Conservation (phyloP, 73 alveolate genomes). For the Paramecium pentaurelia region DNA sequence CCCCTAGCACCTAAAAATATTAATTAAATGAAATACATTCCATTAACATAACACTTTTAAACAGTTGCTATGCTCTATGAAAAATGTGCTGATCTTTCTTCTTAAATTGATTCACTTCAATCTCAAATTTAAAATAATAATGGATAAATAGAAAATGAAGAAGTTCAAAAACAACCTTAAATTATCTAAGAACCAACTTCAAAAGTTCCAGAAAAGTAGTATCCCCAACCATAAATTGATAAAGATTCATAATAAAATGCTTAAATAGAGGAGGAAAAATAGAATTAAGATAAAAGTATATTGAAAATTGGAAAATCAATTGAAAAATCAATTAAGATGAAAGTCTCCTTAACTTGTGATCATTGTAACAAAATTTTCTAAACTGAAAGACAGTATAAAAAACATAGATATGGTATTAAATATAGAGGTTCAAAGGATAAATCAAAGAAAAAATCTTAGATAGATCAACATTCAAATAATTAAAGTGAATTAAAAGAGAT, state of each 20-base stretch:
- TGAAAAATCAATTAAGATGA: not conserved
- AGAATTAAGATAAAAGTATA: not conserved
- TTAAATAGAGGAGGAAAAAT: not conserved
- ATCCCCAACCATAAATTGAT: not conserved
- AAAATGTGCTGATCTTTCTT: constrained; percentile 4
- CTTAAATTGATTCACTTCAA: not conserved
- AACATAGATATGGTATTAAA: not conserved
- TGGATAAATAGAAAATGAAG: not conserved
- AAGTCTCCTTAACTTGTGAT: not conserved
- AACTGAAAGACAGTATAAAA: not conserved
- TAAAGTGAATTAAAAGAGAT: not conserved
- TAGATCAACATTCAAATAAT: not conserved
- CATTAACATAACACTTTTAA: not conserved
- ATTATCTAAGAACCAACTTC: not conserved
- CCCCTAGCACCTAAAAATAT: not conserved
- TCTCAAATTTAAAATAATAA: not conserved
- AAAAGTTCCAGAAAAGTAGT: not conserved
- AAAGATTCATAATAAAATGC: not conserved
- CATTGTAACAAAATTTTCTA: not conserved
- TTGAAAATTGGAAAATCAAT: not conserved
- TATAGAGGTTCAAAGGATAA: not conserved
- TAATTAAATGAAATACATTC: not conserved
- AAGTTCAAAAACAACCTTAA: not conserved
- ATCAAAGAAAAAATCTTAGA: not conserved
- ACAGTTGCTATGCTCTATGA: constrained; percentile 6